These are phyloP conservation scores for Zygnema circumcarinatum DNA, from an alignment of 139 green algal genomes.

Conservation along the genomic window DNA sequence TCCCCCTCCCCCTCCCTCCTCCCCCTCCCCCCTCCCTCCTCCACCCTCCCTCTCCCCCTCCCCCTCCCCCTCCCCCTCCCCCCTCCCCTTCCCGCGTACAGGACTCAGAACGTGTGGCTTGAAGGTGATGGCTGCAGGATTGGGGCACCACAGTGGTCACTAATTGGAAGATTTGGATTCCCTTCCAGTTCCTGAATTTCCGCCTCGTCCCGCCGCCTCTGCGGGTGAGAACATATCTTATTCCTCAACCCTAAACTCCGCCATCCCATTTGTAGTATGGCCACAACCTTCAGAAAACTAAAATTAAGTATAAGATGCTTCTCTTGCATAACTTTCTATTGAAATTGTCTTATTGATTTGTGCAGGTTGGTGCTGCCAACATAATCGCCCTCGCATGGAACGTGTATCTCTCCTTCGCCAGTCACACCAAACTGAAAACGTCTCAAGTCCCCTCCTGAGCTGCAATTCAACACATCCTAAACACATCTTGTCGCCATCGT, in stretches of 20 bases:
- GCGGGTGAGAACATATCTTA: slow-evolving; percentile 55
- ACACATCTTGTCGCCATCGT: too few relatives aligned
- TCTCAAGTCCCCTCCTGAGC: too few relatives aligned
- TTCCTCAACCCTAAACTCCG: not conserved
- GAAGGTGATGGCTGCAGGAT: too few relatives aligned
- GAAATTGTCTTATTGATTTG: not conserved
- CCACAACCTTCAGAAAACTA: too few relatives aligned
- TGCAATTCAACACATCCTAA: too few relatives aligned
- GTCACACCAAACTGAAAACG: too few relatives aligned
- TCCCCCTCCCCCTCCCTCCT: too few relatives aligned
- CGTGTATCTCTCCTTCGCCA: slow-evolving; percentile 79
- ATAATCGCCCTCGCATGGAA: slow-evolving; percentile 84
- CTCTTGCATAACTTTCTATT: too few relatives aligned
- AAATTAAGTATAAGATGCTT: too few relatives aligned
- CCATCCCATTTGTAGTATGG: too few relatives aligned
- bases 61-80: not conserved
- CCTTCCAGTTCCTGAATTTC: slow-evolving; percentile 73
- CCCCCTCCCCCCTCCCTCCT: not conserved
- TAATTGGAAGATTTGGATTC: slow-evolving; percentile 75
- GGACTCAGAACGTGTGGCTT: not conserved
- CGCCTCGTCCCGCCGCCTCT: slow-evolving; percentile 63
- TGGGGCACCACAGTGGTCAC: slow-evolving; percentile 46
- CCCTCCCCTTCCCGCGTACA: not conserved
- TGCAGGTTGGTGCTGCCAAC: slow-evolving; percentile 67
- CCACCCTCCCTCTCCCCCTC: not conserved